These are phyloP conservation scores for Leccinum fuscescens DNA, from an alignment of 1,284 basidiomycete genomes.

Conservation along the genomic window DNA sequence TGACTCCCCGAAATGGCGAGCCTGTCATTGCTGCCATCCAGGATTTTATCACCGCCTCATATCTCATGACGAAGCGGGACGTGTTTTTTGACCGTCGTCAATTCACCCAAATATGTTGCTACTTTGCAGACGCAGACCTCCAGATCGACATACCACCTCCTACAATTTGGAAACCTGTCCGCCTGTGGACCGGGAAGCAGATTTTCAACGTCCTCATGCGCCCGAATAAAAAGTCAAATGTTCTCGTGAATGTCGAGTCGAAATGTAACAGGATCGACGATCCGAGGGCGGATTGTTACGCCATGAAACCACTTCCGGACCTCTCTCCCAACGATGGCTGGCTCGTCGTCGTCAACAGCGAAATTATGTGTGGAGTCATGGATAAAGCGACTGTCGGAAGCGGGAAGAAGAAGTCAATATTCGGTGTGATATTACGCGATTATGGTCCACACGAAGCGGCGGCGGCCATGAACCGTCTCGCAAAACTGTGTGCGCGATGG, in stretches of 20 bases:
- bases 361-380: slow-evolving; percentile 99
- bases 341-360: slow-evolving; percentile 96
- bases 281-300: slow-evolving; percentile 63
- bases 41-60: slow-evolving; percentile 98
- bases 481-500: slow-evolving; percentile 95
- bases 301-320: slow-evolving; percentile 70
- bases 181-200: slow-evolving; percentile 98
- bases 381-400: slow-evolving; percentile 98
- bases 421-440: slow-evolving; percentile 96
- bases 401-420: slow-evolving; percentile 99
- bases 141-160: slow-evolving; percentile 97
- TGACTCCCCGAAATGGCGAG: slow-evolving; percentile 95
- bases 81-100: slow-evolving; percentile 92
- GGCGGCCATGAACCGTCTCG: slow-evolving; percentile 92
- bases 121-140: slow-evolving; percentile 87
- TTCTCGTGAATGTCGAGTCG: slow-evolving; percentile 93
- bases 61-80: slow-evolving; percentile 90
- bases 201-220: slow-evolving; percentile 96
- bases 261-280: slow-evolving; percentile 95
- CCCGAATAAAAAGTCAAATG: slow-evolving; percentile 82
- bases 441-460: slow-evolving; percentile 96
- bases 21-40: slow-evolving; percentile 99
- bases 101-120: slow-evolving; percentile 96
- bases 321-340: slow-evolving; percentile 98
- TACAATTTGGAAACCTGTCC: slow-evolving; percentile 89